These are phyloP conservation scores for Phytophthora capsici DNA, from an alignment of 352 stramenopile species.

Conservation along the genomic window DNA sequence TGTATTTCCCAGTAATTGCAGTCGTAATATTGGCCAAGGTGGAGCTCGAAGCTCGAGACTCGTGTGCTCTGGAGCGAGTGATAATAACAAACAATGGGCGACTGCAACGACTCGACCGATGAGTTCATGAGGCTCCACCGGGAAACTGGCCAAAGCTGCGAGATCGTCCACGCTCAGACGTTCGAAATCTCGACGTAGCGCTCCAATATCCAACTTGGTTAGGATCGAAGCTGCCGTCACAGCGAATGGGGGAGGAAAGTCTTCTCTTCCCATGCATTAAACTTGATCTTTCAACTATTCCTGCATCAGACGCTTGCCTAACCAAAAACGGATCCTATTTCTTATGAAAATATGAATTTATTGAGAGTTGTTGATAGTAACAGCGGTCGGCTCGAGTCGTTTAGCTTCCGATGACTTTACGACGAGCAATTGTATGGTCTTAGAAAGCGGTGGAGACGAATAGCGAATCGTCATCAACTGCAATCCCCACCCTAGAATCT, in stretches of 20 bases:
- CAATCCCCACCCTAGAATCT: slow-evolving; percentile 62
- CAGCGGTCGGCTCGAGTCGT: slow-evolving; percentile 14
- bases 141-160: slow-evolving; percentile 46
- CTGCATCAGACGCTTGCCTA: not conserved
- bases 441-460: slow-evolving; percentile 65
- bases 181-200: slow-evolving; percentile 31
- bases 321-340: slow-evolving; percentile 17
- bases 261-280: slow-evolving; percentile 35
- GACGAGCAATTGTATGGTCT: slow-evolving; percentile 12
- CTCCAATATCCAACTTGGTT: slow-evolving; percentile 23
- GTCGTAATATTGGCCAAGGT: slow-evolving; percentile 59
- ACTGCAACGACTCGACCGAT: slow-evolving; percentile 44
- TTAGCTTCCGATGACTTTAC: slow-evolving; percentile 31
- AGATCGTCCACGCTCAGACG: slow-evolving; percentile 53
- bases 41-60: slow-evolving; percentile 33
- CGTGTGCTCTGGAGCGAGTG: slow-evolving; percentile 37
- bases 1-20: slow-evolving; percentile 52
- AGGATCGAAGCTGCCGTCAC: not conserved
- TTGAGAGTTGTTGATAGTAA: slow-evolving; percentile 6
- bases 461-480: slow-evolving; percentile 54
- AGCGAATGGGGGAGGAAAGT: slow-evolving; percentile 2
- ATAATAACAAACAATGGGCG: slow-evolving; percentile 53
- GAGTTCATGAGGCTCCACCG: slow-evolving; percentile 48
- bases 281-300: slow-evolving; percentile 11
- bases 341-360: not conserved